Base-by-base conservation (phyloP, 768 basidiomycete genomes). In the Cyathus striatus region DNA sequence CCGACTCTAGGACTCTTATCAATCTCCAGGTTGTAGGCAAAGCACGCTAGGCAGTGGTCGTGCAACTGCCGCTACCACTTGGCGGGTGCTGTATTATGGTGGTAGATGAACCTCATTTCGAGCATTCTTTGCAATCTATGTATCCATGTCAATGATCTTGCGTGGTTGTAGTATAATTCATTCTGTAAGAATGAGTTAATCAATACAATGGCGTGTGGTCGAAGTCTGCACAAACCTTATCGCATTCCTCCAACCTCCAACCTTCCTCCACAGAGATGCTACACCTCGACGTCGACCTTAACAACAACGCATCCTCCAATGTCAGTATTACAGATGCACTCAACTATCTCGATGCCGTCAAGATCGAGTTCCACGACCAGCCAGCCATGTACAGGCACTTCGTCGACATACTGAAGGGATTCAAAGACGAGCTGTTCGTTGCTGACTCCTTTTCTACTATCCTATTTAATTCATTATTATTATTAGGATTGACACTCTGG, bases 371-470 rank as follows among this genome's bases (percentile, higher is more conserved):
- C 60, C 76, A 80, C 43, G 86, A 92, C 61, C 83, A 89, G 60
- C 91, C 92, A n/a, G 88, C 90, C 57, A 90, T 94, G 30, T 96
- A 96, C 65, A 95, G 95, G 64, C 78, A 86, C 50, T 93, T 93
- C 54, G 66, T 94, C 62, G 91, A 95, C 60, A 94, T 96, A 57
- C 96, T 96, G 96, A 97, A 97, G 69, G 93, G 97, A 63, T 99
- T 99, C 67, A 98, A 99, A 69, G 90, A 90, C 54, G 90, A 95
- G 58, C 68, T 73, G 89, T 89, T 55, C 56, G 85, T 77, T 13
- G 16, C 18, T 20, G 3, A n/a, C 35, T n/a, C n/a, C n/a, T n/a
- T 23, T 37, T 6, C 9, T 40, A 21, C 25, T 40, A 13, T 46
- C 42, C n/a, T n/a, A n/a, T n/a, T n/a, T n/a, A n/a, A n/a, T n/a